Conservation (phyloP, 2,329 filamentous ascomycete genomes). For the Dothistroma pini region DNA sequence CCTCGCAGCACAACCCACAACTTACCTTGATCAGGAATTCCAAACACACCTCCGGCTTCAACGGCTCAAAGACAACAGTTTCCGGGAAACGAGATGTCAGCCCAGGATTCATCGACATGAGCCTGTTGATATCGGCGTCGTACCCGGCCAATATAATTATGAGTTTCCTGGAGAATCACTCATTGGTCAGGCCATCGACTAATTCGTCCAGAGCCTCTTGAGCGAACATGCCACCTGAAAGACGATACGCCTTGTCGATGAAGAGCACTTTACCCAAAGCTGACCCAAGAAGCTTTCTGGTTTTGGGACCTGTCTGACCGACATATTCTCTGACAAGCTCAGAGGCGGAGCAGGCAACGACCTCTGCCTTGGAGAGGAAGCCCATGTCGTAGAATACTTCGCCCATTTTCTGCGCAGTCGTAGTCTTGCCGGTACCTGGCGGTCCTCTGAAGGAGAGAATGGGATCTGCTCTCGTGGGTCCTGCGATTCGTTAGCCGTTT, state of each 20-base stretch:
- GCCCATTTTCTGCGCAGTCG: conserved; percentile 69
- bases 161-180: conserved; percentile 56
- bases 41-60: conserved; percentile 33
- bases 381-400: conserved; percentile 73
- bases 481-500: neutral
- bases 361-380: conserved; percentile 57
- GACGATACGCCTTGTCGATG: conserved; percentile 68
- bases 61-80: conserved; percentile 52
- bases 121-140: conserved; percentile 59
- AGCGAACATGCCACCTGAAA: conserved; percentile 56
- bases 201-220: conserved; percentile 53
- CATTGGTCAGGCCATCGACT: conserved; percentile 54
- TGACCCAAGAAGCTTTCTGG: conserved; percentile 56
- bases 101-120: conserved; percentile 60
- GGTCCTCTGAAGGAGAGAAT: conserved; percentile 65
- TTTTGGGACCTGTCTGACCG: conserved; percentile 67
- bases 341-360: conserved; percentile 63
- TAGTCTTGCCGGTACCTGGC: conserved; percentile 69
- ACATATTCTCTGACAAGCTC: conserved; percentile 67
- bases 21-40: conserved; percentile 37
- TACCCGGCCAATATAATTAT: conserved; percentile 69
- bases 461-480: conserved; percentile 59
- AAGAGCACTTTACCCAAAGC: conserved; percentile 65
- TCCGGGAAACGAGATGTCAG: conserved; percentile 64
- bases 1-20: no score